phyloP scores from a whole-genome alignment of 257 asterid genomes.

The Nicotiana tabacum region DNA sequence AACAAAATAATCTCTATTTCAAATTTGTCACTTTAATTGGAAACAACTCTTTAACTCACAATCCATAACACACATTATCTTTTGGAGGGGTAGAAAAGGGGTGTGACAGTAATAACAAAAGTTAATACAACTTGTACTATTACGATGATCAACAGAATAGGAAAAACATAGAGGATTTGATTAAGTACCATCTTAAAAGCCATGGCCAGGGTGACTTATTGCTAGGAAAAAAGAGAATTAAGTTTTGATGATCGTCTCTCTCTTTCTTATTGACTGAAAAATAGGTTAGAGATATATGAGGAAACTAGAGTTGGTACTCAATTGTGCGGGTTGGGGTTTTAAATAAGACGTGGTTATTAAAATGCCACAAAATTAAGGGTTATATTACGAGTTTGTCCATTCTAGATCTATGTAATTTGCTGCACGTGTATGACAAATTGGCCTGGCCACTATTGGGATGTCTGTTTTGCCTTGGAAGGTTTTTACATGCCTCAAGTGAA shows the following conservation, averaged over 20 bases:
- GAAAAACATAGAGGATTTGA: background rate
- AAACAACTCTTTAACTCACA: too few relatives aligned
- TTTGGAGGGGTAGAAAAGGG: too few relatives aligned
- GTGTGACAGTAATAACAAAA: too few relatives aligned
- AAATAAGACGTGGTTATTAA: slow-evolving; percentile 36
- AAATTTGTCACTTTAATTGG: too few relatives aligned
- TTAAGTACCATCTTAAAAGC: slow-evolving; percentile 35
- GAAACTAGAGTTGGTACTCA: background rate
- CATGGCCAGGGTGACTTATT: slow-evolving; percentile 58
- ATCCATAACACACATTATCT: too few relatives aligned
- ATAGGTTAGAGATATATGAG: background rate
- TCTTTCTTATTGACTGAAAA: slow-evolving; percentile 1
- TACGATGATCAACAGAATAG: too few relatives aligned
- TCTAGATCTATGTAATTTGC: background rate
- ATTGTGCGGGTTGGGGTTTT: background rate
- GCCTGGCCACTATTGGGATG: slow-evolving; percentile 6
- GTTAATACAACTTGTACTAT: too few relatives aligned
- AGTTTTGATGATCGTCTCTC: background rate
- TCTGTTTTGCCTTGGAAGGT: background rate
- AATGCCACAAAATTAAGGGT: slow-evolving; percentile 30
- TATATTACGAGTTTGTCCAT: slow-evolving; percentile 35
- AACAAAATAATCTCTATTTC: too few relatives aligned
- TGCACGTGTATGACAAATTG: background rate
- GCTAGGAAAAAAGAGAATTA: background rate
- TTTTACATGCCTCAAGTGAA: background rate